A percentile compares a stretch with the other conserved stretches of the same genome.
phyloP scores from a whole-genome alignment of 2,329 filamentous ascomycete species.

The Colletotrichum abscissum region DNA sequence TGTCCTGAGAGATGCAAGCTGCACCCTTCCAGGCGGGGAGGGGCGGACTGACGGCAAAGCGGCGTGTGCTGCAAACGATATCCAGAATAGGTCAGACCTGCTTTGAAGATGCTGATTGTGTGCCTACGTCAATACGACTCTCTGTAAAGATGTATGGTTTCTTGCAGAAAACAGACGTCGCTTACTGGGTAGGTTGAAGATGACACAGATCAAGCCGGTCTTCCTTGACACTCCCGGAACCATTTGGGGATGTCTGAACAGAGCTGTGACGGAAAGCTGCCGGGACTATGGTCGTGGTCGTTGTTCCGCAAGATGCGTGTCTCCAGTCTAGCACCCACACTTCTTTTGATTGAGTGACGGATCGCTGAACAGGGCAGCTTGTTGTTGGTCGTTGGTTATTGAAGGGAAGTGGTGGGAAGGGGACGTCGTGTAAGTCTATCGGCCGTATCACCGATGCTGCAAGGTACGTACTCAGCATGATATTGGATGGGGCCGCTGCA shows the following conservation, averaged over 20 bases:
- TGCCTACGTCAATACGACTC: too few species aligned
- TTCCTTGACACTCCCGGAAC: background rate
- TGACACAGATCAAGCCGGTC: background rate
- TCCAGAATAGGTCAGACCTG: background rate
- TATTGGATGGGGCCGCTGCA: background rate
- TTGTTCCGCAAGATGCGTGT: background rate
- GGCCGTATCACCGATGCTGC: background rate
- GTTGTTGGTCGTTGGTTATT: background rate
- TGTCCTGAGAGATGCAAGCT: background rate
- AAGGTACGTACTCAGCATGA: background rate
- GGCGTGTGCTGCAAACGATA: slow-evolving; percentile 23
- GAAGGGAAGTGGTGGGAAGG: background rate
- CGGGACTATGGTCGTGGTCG: background rate
- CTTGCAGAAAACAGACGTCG: slow-evolving; percentile 2
- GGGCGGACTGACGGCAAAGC: background rate
- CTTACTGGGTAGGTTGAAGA: background rate
- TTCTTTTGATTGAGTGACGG: background rate
- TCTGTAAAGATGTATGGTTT: background rate
- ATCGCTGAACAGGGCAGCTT: background rate
- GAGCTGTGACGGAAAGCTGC: background rate
- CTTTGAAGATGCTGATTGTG: background rate
- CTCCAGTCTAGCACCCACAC: background rate
- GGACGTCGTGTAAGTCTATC: background rate
- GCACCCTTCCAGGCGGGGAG: slow-evolving; percentile 3
- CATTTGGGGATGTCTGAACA: background rate